Conservation (phyloP, 73 alveolate species). For the Paramecium sonneborni region DNA sequence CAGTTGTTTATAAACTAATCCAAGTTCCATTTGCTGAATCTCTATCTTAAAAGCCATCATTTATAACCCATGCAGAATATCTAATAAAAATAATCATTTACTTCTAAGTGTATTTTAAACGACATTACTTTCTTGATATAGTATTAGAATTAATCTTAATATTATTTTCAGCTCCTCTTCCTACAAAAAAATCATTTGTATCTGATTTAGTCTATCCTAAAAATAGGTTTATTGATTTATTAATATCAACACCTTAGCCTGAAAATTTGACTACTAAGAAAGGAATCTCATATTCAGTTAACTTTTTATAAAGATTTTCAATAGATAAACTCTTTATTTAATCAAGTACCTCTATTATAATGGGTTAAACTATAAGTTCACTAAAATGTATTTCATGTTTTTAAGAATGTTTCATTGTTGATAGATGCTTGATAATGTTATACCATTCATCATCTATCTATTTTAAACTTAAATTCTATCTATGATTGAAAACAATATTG, state of each 20-base stretch:
- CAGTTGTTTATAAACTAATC: not conserved
- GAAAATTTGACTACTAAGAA: not conserved
- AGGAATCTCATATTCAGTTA: not conserved
- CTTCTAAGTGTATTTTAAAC: not conserved
- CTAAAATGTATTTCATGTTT: not conserved
- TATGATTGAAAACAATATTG: not conserved
- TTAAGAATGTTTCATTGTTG: not conserved
- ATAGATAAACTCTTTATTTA: not conserved
- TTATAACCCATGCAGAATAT: not conserved
- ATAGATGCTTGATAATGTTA: not conserved
- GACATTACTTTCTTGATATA: not conserved
- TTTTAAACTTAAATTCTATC: not conserved
- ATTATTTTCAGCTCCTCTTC: constrained; percentile 4
- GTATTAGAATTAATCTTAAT: not conserved
- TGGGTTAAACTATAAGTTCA: not conserved
- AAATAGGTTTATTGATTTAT: not conserved
- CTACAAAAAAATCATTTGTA: not conserved
- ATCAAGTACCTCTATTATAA: not conserved
- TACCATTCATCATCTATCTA: not conserved
- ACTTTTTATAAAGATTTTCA: not conserved
- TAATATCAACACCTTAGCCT: not conserved
- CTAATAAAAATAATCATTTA: not conserved
- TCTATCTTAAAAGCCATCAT: constrained; percentile 18
- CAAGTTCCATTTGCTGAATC: constrained; percentile 51
- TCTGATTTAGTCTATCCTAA: not conserved